Percentiles rank a stretch among this genome's conserved stretches.
These are phyloP conservation scores for Penicillium crystallinum DNA, from an alignment of 495 filamentous ascomycete genomes.

Conservation along the genomic window DNA sequence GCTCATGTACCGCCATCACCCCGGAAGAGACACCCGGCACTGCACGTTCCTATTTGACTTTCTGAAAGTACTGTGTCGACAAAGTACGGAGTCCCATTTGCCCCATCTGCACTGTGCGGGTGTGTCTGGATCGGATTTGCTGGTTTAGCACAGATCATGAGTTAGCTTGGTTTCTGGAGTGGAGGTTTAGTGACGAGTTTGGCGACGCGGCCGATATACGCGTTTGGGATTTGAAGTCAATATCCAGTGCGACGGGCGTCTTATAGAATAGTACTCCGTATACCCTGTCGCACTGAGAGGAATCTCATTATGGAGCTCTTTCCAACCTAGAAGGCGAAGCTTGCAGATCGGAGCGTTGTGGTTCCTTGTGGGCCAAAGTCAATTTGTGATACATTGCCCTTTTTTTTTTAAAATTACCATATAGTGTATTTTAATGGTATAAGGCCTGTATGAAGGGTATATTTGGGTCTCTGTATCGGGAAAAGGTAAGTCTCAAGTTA, in stretches of 20 bases:
- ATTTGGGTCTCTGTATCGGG: not conserved
- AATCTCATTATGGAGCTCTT: no score
- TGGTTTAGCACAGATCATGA: not conserved
- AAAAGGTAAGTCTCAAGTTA: not conserved
- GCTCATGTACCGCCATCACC: no score
- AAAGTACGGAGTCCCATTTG: not conserved
- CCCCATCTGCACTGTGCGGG: not conserved
- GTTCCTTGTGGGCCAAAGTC: not conserved
- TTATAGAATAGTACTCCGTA: no score
- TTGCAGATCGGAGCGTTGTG: not conserved
- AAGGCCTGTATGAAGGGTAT: not conserved
- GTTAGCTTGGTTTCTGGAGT: not conserved
- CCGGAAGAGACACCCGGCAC: not conserved
- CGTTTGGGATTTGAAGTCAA: no score
- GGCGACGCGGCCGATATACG: not conserved
- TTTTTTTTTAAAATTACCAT: not conserved
- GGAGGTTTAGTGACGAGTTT: not conserved
- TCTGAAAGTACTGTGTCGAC: no score
- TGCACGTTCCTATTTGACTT: not conserved
- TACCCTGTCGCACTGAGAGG: no score
- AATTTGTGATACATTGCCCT: not conserved
- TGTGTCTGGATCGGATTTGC: no score
- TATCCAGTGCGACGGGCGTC: no score
- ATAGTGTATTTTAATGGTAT: not conserved
- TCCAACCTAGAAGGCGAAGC: constrained; percentile 1